Evolutionary conservation across 2,329 filamentous ascomycete species (phyloP).

Genomic region (Phyllosticta citrichinensis): DNA sequence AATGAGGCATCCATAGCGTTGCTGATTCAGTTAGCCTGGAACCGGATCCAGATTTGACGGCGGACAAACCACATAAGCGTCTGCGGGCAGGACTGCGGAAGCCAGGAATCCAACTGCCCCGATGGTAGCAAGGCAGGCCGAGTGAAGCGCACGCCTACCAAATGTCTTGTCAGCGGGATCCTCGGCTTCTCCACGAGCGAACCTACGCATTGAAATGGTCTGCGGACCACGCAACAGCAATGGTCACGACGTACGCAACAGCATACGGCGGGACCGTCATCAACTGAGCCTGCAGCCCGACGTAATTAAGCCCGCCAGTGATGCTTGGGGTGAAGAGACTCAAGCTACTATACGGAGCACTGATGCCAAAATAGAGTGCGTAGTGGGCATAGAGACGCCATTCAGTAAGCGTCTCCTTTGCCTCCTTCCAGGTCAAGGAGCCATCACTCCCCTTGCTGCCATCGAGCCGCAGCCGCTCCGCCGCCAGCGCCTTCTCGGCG

Average conservation of each 20-base stretch:
- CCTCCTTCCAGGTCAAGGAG: slow-evolving; percentile 39
- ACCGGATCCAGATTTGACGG: neutral
- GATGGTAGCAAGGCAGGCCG: slow-evolving; percentile 39
- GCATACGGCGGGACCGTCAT: slow-evolving; percentile 59
- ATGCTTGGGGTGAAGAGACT: slow-evolving; percentile 56
- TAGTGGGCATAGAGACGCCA: slow-evolving; percentile 45
- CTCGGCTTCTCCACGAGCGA: neutral
- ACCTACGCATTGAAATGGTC: slow-evolving; percentile 47
- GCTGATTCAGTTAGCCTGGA: neutral
- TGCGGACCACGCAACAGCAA: slow-evolving; percentile 41
- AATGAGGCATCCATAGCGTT: slow-evolving; percentile 60
- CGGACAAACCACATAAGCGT: slow-evolving; percentile 40
- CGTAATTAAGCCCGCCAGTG: slow-evolving; percentile 45
- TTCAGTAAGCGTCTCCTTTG: slow-evolving; percentile 38
- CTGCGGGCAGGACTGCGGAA: slow-evolving; percentile 52
- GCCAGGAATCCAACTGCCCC: slow-evolving; percentile 50
- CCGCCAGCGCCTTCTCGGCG: slow-evolving; percentile 35
- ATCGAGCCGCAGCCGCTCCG: slow-evolving; percentile 32
- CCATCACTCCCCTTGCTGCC: slow-evolving; percentile 31
- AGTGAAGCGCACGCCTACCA: slow-evolving; percentile 38
- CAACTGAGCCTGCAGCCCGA: slow-evolving; percentile 51
- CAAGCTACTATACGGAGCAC: slow-evolving; percentile 26
- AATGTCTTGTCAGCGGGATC: neutral
- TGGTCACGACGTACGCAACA: slow-evolving; percentile 45
- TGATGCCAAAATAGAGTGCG: slow-evolving; percentile 21